Evolutionary conservation across 179 eudicot genomes (phyloP), one percentile per base, ranked within the genome.

Genomic region (Sideroxylon spinosum): DNA sequence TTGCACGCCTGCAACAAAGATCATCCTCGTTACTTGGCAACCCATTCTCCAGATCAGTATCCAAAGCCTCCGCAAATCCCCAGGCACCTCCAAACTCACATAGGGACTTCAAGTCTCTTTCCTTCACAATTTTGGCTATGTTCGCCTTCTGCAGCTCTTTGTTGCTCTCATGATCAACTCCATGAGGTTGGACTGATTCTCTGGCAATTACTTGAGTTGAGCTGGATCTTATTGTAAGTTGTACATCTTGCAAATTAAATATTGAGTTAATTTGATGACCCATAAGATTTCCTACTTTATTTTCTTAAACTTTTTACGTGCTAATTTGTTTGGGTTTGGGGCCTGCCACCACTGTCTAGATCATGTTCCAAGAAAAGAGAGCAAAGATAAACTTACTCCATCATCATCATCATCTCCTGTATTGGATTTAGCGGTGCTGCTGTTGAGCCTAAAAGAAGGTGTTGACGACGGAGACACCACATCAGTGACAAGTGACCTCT

Each of bases 11-110:
- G 13, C 68, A 64, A 32, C 68, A 64, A 26, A 63, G 5, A 25
- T 63, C 37, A 73, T 73, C 65, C 14, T 28, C 64, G 26, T 56
- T 65, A 29, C 6, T 17, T 11, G 76, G 50, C 16, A 73, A 16
- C 6, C 76, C 76, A 12, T 73, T 56, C 49, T 73, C 66, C 50
- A 73, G 29, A 20, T 73, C 66, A 23, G 26, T 57, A 19, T 37
- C 65, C 9, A 73, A 32, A 32, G 76, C 65, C 16, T 26, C 66
- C 14, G 76, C 76, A 73, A 73, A 73, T 73, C 26, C 25, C 29
- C 10, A 2, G 19, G 32, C 76, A 32, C 76, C 66, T 57, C 76
- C 76, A 1, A 56, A 73, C 4, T 73, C 65, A 37, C 6, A 0
- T 25, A 73, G 19, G 9, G 68, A 63, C 9, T 26, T 3, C 68